phyloP scores from a whole-genome alignment of 2,329 filamentous ascomycete species.

The Fusarium torreyae region DNA sequence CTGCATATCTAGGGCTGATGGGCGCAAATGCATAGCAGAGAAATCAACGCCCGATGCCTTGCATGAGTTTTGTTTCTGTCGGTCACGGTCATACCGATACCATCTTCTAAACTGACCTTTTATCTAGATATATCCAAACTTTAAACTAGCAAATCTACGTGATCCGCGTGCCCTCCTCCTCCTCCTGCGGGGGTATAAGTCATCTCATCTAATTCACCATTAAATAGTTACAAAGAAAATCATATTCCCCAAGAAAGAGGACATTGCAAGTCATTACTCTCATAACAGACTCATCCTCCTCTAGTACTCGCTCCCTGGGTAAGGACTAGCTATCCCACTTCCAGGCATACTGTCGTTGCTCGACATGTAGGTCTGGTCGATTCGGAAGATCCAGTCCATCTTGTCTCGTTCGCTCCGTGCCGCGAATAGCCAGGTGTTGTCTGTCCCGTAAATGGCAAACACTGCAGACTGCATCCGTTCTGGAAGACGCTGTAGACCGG shows the following conservation, averaged over 20 bases:
- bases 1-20: not conserved
- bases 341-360: slow-evolving; percentile 60
- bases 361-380: slow-evolving; percentile 83
- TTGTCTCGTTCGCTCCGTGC: slow-evolving; percentile 92
- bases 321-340: slow-evolving; percentile 57
- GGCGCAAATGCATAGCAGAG: not conserved
- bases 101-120: slow-evolving; percentile 21
- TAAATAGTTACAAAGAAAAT: slow-evolving; percentile 50
- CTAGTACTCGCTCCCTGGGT: slow-evolving; percentile 53
- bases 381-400: slow-evolving; percentile 95
- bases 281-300: slow-evolving; percentile 28
- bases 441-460: slow-evolving; percentile 93
- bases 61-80: not conserved
- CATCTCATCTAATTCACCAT: slow-evolving; percentile 52
- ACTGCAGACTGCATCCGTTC: slow-evolving; percentile 78
- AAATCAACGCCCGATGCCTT: not conserved
- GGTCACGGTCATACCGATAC: slow-evolving; percentile 3
- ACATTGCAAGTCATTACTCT: slow-evolving; percentile 51
- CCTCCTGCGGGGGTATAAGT: slow-evolving; percentile 51
- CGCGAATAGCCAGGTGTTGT: slow-evolving; percentile 96
- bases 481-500: slow-evolving; percentile 67
- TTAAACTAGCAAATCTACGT: slow-evolving; percentile 41
- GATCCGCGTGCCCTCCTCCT: slow-evolving; percentile 46
- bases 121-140: slow-evolving; percentile 46
- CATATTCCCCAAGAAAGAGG: slow-evolving; percentile 45